Percentiles rank a stretch among this genome's conserved stretches.
phyloP scores from a whole-genome alignment of 2,329 filamentous ascomycete species.

The Alternaria viburni region DNA sequence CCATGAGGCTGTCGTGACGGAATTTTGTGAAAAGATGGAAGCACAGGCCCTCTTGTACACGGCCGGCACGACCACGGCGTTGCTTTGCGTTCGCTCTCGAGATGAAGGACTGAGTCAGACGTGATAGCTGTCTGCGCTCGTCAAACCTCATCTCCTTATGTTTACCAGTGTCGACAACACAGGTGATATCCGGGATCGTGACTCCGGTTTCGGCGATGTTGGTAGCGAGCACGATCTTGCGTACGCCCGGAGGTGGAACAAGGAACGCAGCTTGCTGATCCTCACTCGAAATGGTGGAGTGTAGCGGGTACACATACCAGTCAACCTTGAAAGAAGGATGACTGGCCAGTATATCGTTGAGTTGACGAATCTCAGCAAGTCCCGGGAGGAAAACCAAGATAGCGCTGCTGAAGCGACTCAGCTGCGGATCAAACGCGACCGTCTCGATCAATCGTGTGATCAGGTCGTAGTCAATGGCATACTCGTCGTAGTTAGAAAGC shows the following conservation, averaged over 20 bases:
- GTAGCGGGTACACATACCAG: constrained; percentile 88
- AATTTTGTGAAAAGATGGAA: constrained; percentile 95
- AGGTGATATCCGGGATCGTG: constrained; percentile 96
- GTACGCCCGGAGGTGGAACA: constrained; percentile 77
- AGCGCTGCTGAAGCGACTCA: constrained; percentile 80
- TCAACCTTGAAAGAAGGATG: constrained; percentile 75
- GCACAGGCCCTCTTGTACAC: constrained; percentile 93
- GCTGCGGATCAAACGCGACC: constrained; percentile 73
- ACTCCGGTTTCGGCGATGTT: constrained; percentile 99
- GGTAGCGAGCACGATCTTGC: constrained; percentile 95
- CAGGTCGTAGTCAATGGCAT: constrained; percentile 87
- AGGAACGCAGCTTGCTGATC: constrained; percentile 95
- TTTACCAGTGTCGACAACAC: constrained; percentile 94
- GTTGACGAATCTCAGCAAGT: constrained; percentile 85
- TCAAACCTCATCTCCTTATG: constrained; percentile 98
- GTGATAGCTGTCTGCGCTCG: constrained; percentile 87
- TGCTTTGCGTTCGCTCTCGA: constrained; percentile 96
- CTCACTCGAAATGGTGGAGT: constrained; percentile 93
- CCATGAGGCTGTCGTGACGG: constrained; percentile 82
- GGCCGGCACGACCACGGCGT: constrained; percentile 87
- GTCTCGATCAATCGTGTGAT: constrained; percentile 78
- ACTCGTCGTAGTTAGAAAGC: constrained; percentile 82
- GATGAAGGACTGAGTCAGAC: constrained; percentile 92
- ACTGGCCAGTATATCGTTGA: constrained; percentile 84
- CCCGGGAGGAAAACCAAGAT: constrained; percentile 95